Conservation (phyloP, 352 stramenopile species). For the Pythium dissotocum region DNA sequence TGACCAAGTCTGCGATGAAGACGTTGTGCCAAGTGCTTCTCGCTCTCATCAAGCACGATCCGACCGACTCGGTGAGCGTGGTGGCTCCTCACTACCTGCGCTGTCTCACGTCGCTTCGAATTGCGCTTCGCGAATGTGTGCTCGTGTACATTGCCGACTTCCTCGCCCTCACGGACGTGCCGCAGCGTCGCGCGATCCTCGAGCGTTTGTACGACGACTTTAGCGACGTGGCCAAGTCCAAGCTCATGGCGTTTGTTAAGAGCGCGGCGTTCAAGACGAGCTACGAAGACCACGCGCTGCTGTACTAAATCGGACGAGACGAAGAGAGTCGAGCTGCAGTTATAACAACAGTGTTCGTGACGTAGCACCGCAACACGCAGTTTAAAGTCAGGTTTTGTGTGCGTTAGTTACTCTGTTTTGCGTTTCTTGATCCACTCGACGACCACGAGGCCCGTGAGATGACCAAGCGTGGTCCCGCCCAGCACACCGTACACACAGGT, state of each 20-base stretch:
- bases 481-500: constrained; percentile 80
- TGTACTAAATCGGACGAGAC: background rate
- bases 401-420: constrained; percentile 21
- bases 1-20: constrained; percentile 65
- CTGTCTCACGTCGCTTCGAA: constrained; percentile 45
- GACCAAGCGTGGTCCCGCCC: constrained; percentile 44
- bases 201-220: constrained; percentile 69
- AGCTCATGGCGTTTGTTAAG: constrained; percentile 72
- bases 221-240: constrained; percentile 77
- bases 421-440: constrained; percentile 22
- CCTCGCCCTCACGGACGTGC: constrained; percentile 49
- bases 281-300: background rate
- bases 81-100: constrained; percentile 51
- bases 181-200: constrained; percentile 56
- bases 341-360: too few relatives aligned
- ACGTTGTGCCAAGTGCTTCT: constrained; percentile 69
- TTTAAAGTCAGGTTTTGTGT: background rate
- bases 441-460: constrained; percentile 23
- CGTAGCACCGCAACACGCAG: too few relatives aligned
- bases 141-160: constrained; percentile 68
- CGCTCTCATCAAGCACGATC: constrained; percentile 56
- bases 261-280: constrained; percentile 55
- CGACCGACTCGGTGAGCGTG: constrained; percentile 32
- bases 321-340: background rate
- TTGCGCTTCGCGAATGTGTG: constrained; percentile 62